Evolutionary conservation across 2,329 filamentous ascomycete species (phyloP).

Genomic region (Stagonosporopsis cucurbitacearum): DNA sequence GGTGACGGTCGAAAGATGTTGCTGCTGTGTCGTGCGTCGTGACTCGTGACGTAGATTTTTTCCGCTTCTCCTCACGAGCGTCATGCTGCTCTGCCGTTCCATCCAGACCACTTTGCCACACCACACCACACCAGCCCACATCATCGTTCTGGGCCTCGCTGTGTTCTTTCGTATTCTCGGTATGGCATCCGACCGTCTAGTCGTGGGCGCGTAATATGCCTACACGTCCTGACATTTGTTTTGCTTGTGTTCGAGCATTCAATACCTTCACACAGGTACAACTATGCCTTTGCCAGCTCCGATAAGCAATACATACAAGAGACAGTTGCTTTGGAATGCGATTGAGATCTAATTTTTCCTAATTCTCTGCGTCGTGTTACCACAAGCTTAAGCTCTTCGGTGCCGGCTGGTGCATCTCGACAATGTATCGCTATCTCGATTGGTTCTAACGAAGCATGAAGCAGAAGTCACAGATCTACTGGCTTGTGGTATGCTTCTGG

Average conservation of each 20-base stretch:
- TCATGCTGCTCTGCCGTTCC: conserved; percentile 9
- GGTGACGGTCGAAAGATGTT: conserved; percentile 10
- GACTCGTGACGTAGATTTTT: conserved; percentile 12
- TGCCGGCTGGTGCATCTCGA: background rate
- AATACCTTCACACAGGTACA: background rate
- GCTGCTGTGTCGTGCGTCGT: background rate
- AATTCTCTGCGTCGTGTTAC: background rate
- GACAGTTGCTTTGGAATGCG: too few relatives aligned
- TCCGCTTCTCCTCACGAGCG: conserved; percentile 4
- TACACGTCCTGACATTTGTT: background rate
- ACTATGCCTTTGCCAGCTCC: background rate
- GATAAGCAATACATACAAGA: background rate
- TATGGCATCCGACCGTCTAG: background rate
- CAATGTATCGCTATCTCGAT: background rate
- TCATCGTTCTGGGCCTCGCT: background rate
- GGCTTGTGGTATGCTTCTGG: background rate
- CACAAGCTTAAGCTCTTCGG: background rate
- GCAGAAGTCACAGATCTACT: too few relatives aligned
- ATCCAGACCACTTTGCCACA: conserved; percentile 4
- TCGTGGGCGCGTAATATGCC: background rate
- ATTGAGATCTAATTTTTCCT: background rate
- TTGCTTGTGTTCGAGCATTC: background rate
- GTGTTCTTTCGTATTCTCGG: background rate
- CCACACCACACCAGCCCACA: background rate
- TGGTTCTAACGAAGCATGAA: too few relatives aligned